These are phyloP conservation scores for Rhizoctonia solani DNA, from an alignment of 1,284 basidiomycete species.

Conservation along the genomic window DNA sequence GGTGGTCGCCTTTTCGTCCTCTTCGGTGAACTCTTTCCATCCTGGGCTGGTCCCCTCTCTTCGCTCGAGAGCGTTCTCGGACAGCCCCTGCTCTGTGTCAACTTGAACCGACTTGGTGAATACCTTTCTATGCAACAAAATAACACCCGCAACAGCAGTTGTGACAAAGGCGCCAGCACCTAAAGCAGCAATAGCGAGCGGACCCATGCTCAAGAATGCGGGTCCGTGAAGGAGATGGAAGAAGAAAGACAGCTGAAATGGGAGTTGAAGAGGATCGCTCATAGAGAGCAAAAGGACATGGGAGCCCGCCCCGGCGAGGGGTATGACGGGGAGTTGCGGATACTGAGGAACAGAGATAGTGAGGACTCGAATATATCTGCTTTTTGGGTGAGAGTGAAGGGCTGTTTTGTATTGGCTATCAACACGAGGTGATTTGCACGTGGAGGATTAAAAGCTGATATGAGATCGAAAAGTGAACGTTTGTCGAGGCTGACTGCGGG, in stretches of 20 bases:
- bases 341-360: conserved; percentile 20
- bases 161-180: conserved; percentile 33
- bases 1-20: not conserved
- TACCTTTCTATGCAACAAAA: not conserved
- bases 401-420: not conserved
- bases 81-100: not conserved
- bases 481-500: not conserved
- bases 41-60: conserved; percentile 4
- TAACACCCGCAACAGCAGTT: conserved; percentile 5
- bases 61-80: not conserved
- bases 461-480: conserved; percentile 7
- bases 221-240: not conserved
- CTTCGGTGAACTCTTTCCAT: conserved; percentile 21
- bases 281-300: not conserved
- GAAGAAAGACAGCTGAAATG: not conserved
- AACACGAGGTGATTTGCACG: conserved; percentile 22
- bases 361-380: not conserved
- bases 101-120: not conserved
- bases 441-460: not conserved
- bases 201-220: not conserved
- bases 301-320: conserved; percentile 25
- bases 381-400: not conserved
- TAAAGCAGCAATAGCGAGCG: not conserved
- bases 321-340: not conserved
- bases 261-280: not conserved